Conservation (phyloP, 2,329 filamentous ascomycete genomes). For the Fusarium musae region DNA sequence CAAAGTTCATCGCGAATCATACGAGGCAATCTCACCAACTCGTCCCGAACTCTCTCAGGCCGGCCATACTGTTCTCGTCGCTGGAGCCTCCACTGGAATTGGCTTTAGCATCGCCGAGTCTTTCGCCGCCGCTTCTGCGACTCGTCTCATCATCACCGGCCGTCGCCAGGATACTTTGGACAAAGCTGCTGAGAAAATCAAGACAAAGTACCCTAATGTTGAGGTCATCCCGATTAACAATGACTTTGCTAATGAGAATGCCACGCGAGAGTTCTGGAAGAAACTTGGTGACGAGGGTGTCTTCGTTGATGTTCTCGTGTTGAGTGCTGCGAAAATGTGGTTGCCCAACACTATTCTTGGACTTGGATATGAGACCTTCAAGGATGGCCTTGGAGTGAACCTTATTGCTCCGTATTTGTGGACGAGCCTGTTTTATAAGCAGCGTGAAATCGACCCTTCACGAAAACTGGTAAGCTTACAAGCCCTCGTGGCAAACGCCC, state of each 20-base stretch:
- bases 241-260: slow-evolving; percentile 19
- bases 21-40: slow-evolving; percentile 51
- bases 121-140: slow-evolving; percentile 56
- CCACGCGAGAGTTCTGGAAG: slow-evolving; percentile 45
- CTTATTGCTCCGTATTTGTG: neutral
- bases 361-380: neutral
- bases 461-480: neutral
- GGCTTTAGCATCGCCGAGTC: slow-evolving; percentile 54
- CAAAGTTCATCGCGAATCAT: slow-evolving; percentile 27
- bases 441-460: neutral
- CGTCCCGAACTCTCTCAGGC: slow-evolving; percentile 56
- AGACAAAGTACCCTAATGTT: neutral
- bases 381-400: neutral
- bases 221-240: neutral
- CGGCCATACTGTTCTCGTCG: neutral
- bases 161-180: slow-evolving; percentile 44
- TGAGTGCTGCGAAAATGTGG: slow-evolving; percentile 41
- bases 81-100: slow-evolving; percentile 15
- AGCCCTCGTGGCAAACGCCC: fast-evolving
- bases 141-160: slow-evolving; percentile 53
- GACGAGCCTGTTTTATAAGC: neutral
- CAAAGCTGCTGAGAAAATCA: neutral
- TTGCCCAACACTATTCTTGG: slow-evolving; percentile 7
- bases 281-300: slow-evolving; percentile 25
- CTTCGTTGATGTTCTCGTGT: slow-evolving; percentile 46